A percentile compares a stretch with the other conserved stretches of the same genome.
Conservation (phyloP, 176 grass and related monocot species). For the Triticum turgidum region DNA sequence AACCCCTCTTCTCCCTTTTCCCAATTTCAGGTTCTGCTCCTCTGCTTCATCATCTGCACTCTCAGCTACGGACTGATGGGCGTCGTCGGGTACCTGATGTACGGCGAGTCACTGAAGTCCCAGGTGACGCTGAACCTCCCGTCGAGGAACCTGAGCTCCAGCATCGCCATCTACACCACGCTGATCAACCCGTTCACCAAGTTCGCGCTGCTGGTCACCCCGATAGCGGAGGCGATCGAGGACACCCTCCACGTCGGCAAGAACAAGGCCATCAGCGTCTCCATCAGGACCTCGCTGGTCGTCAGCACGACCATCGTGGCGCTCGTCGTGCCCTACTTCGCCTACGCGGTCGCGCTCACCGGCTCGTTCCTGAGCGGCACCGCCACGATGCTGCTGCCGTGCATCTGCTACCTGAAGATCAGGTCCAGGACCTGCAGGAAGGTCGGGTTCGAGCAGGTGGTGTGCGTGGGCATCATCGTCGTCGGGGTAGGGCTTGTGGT, state of each 20-base stretch:
- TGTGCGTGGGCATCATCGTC: constrained; percentile 47
- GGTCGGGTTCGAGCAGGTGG: constrained; percentile 45
- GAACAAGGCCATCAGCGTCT: constrained; percentile 22
- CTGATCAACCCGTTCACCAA: constrained; percentile 84
- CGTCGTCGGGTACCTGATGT: constrained; percentile 82
- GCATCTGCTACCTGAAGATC: constrained; percentile 80
- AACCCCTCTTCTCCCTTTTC: not conserved
- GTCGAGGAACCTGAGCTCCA: constrained; percentile 42
- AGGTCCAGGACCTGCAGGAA: constrained; percentile 45
- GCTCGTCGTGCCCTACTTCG: constrained; percentile 61
- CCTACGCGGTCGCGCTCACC: constrained; percentile 53
- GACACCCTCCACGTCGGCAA: constrained; percentile 48
- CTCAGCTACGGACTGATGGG: constrained; percentile 67
- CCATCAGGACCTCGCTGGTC: constrained; percentile 60
- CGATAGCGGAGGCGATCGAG: constrained; percentile 67
- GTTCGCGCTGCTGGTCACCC: constrained; percentile 44
- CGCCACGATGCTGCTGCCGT: constrained; percentile 67
- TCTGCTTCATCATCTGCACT: constrained; percentile 66
- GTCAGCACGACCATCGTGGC: constrained; percentile 65
- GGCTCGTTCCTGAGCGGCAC: constrained; percentile 72
- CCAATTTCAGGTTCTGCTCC: constrained; percentile 53
- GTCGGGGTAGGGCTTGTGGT: constrained; percentile 47
- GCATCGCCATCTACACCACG: constrained; percentile 79
- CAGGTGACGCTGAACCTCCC: constrained; percentile 85
- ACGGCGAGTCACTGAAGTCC: constrained; percentile 54